Base-by-base conservation (phyloP, 495 filamentous ascomycete genomes). In the Aspergillus sclerotiicarbonarius region DNA sequence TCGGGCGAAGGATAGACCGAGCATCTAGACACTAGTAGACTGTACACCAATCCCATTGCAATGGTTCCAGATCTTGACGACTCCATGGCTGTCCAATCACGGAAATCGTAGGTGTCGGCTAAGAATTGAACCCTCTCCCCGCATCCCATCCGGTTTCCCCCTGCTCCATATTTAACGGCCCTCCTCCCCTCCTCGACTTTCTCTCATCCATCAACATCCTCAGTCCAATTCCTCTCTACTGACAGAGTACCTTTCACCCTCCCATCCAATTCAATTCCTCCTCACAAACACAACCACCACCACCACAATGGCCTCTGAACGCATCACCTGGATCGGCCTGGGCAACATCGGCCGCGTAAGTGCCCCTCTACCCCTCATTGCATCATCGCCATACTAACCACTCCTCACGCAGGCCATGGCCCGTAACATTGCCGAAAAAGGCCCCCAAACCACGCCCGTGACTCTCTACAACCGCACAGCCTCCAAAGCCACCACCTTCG, bases 321-420 rank as follows among this genome's bases (percentile, higher is more conserved):
- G 58, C 21, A 65, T 77, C 15, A 77, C 92, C 65, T 96, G 87
- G 86, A 88, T 96, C 54, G 92, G 92, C 51, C 78, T 96, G 53
- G 92, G 92, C 8, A 96, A 96, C 71, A 96, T 96, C 83, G 92
- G 92, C 59, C 80, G 89, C 57, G 90, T 92, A 78, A 76, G 84
- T 77, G 37, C 10, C 13, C 13, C 49, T 3, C 8, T 45, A 46
- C 37, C n/a, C 45, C 53, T 37, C 46, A 46, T 44, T 16, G 18
- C 47, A 50, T 32, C 47, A 18, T 8, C 33, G 15, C 47, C 39
- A 53, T 44, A 62, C 46, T 62, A 48, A 56, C n/a, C 16, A 1
- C 57, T 20, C 53, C 13, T 39, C 44, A 25, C 52, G 5, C 70
- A 94, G 89, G 91, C 90, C 56, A 96, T 96, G 90, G 80, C 77